A percentile compares a stretch with the other conserved stretches of the same genome.
These are phyloP conservation scores for Draba incana DNA, from an alignment of 345 rosid genomes.

Conservation along the genomic window DNA sequence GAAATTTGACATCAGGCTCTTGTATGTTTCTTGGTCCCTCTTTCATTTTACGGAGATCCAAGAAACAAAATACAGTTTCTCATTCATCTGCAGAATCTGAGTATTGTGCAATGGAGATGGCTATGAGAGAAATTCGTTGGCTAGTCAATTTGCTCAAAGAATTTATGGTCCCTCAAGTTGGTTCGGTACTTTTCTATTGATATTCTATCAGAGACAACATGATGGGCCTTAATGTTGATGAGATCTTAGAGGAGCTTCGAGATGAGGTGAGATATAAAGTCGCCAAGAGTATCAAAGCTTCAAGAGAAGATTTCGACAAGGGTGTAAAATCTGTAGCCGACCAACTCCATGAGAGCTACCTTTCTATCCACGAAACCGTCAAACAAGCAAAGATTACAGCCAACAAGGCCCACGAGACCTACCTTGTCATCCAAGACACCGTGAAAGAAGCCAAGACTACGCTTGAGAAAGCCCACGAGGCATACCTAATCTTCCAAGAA, in stretches of 20 bases:
- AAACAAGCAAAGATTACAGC: constrained; percentile 10
- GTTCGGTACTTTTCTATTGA: no score
- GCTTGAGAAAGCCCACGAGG: constrained; percentile 8
- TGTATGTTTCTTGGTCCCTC: no score
- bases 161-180: no score
- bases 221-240: constrained; percentile 7
- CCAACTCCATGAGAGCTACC: constrained; percentile 18
- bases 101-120: no score
- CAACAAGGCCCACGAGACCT: constrained; percentile 5
- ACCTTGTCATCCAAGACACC: constrained; percentile 5
- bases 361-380: constrained; percentile 16
- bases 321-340: constrained; percentile 6
- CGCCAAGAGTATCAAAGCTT: background rate
- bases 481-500: constrained; percentile 4
- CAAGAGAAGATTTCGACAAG: background rate
- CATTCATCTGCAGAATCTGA: no score
- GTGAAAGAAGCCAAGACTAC: constrained; percentile 4
- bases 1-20: no score
- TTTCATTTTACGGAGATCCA: no score
- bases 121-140: no score
- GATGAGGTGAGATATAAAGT: constrained; percentile 11
- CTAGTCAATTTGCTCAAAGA: no score
- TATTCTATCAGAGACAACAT: constrained; percentile 22
- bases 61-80: no score
- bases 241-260: background rate